Conservation (phyloP, 495 filamentous ascomycete species). For the Hypoxylon intermedium region DNA sequence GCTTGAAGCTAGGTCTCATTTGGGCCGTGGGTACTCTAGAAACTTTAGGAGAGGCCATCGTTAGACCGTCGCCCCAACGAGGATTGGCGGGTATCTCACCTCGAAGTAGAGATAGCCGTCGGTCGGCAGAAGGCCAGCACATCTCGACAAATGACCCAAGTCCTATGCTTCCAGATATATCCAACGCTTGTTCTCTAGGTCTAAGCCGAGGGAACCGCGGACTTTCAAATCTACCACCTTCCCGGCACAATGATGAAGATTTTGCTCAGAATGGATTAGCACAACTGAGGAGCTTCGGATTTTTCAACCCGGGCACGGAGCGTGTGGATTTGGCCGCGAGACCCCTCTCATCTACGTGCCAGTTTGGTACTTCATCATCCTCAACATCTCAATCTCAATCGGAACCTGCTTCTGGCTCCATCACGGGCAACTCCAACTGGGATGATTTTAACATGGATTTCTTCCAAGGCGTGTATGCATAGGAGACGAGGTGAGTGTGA, state of each 20-base stretch:
- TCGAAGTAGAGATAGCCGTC: background rate
- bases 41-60: background rate
- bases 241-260: slow-evolving; percentile 3
- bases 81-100: background rate
- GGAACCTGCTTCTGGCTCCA: slow-evolving; percentile 5
- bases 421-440: slow-evolving; percentile 11
- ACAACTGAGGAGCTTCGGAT: slow-evolving; percentile 9
- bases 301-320: slow-evolving; percentile 10
- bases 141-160: background rate
- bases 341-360: slow-evolving; percentile 2
- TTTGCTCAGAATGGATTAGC: background rate
- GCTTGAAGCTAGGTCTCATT: slow-evolving; percentile 4
- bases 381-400: slow-evolving; percentile 12
- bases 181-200: background rate
- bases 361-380: slow-evolving; percentile 1
- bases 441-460: slow-evolving; percentile 15
- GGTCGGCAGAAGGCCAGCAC: background rate
- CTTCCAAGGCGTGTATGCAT: slow-evolving; percentile 9
- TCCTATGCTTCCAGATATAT: slow-evolving; percentile 10
- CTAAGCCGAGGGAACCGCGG: slow-evolving; percentile 5
- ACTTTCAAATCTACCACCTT: background rate
- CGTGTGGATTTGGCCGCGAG: slow-evolving; percentile 8
- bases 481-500: too few relatives aligned
- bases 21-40: slow-evolving; percentile 19
- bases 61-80: slow-evolving; percentile 1